phyloP scores from a whole-genome alignment of 202 grass and related monocot species.

The Saccharum hybrid region DNA sequence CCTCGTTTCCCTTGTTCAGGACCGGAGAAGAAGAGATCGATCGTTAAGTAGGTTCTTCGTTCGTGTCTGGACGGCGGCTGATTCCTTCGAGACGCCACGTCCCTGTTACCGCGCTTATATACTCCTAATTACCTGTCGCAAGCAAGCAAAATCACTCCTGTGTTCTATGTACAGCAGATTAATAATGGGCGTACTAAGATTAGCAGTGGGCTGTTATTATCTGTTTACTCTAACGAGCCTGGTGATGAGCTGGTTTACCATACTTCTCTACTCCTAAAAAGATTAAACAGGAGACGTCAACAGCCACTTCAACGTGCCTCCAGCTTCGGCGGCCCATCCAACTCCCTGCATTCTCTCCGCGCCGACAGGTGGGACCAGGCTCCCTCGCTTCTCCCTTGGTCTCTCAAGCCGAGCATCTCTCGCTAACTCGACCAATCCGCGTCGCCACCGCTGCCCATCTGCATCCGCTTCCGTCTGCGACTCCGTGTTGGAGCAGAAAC shows the following conservation, averaged over 20 bases:
- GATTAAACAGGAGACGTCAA: too few species aligned
- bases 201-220: not conserved
- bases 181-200: not conserved
- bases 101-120: not conserved
- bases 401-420: too few species aligned
- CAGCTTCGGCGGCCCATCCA: too few species aligned
- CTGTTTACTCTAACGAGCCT: not conserved
- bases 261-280: not conserved
- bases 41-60: not conserved
- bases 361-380: too few species aligned
- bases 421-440: too few species aligned
- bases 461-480: too few species aligned
- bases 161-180: not conserved
- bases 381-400: too few species aligned
- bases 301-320: too few species aligned
- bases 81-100: slow-evolving; percentile 13
- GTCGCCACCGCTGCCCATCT: too few species aligned
- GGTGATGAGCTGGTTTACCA: not conserved
- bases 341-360: too few species aligned
- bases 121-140: not conserved
- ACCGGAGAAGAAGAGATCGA: not conserved
- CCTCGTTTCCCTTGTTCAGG: not conserved
- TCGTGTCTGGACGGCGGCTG: not conserved
- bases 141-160: not conserved
- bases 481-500: too few species aligned